Evolutionary conservation across 106 monocot genomes (phyloP), one percentile per base, ranked within the genome.

Genomic region (Allium fistulosum): DNA sequence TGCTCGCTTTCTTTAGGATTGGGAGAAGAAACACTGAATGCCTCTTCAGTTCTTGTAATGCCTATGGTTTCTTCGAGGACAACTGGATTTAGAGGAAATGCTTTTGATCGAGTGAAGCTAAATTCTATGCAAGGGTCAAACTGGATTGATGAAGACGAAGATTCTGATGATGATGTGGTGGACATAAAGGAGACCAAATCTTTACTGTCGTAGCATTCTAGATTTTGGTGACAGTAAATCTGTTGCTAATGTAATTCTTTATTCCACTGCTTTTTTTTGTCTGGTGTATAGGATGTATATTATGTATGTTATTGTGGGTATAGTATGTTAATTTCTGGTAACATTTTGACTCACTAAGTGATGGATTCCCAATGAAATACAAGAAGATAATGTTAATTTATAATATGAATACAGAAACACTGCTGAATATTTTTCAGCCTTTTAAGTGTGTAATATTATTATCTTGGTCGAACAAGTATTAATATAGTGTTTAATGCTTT

Each of bases 41-140:
- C 92, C 59, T 92, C 92, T 51, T 97, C 97, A 7, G 89, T 90
- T 58, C 78, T 92, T 48, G 92, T 79, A 17, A 92, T 97, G 92
- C 92, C 97, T 17, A 97, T 97, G 97, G 92, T 92, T 7, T 97
- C 92, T 26, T 92, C 92, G 47, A 82, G 82, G 51, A 79, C 82
- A 28, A 92, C 86, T 13, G 92, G 92, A 8, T 92, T 92, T 63
- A 85, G 84, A 80, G 88, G 81, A 65, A 62, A 53, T 51, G 78
- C 61, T 17, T 79, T 81, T 57, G 85, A 84, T 63, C 71, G 86
- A 14, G 45, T 84, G 62, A 87, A 87, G 71, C 79, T 75, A 47
- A 58, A 57, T 69, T 57, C 84, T 65, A n/a, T 77, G 22, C 67
- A 77, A 57, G 75, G 46, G n/a, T 63, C 77, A 26, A 67, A 56